Evolutionary conservation across 257 asterid species (phyloP), one percentile per base, ranked within the genome.

Genomic region (Nicotiana attenuata): DNA sequence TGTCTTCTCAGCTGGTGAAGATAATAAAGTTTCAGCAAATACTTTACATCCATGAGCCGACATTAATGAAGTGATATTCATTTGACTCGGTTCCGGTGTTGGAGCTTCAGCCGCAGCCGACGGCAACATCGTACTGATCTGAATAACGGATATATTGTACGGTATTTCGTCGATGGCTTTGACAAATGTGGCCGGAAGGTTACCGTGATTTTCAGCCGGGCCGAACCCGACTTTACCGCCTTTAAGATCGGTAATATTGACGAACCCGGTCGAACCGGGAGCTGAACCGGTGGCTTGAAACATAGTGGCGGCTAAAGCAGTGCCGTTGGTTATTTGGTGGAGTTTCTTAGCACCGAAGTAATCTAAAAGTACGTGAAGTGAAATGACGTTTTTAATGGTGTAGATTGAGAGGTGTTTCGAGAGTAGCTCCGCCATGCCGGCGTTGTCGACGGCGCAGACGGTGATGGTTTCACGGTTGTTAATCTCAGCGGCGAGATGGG

Each of bases 221-320:
- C 89, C 84, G 88, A 93, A 89, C 1, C 85, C 92, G n/a, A 93
- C 95, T 66, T 88, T 91, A 3, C 97, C 97, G 20, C 93, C 95
- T 41, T 82, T 84, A 41, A 88, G 84, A 66, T 89, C 88, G 0
- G 95, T 91, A 66, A 92, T 91, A 20, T 89, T 90, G 61, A 92
- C 93, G 83, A 93, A 85, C 4, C 97, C 97, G 83, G 95, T 65
- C 15, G 97, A 80, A 17, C 95, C 97, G 0, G 89, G 50, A 9
- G 97, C 97, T 7, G 87, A 22, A 52, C 95, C 97, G 55, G 97
- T 89, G 85, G 97, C 89, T 61, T 92, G 97, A 76, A 50, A 93
- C 90, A 90, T 73, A n/a, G 97, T 93, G 45, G 97, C 92, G 77
- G 91, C 89, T 68, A 86, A 84, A 1, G 95, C 97, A 28, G 91